Percentiles rank a stretch among this genome's conserved stretches.
phyloP scores from a whole-genome alignment of 768 basidiomycete species.

The Lactifluus subvellereus region DNA sequence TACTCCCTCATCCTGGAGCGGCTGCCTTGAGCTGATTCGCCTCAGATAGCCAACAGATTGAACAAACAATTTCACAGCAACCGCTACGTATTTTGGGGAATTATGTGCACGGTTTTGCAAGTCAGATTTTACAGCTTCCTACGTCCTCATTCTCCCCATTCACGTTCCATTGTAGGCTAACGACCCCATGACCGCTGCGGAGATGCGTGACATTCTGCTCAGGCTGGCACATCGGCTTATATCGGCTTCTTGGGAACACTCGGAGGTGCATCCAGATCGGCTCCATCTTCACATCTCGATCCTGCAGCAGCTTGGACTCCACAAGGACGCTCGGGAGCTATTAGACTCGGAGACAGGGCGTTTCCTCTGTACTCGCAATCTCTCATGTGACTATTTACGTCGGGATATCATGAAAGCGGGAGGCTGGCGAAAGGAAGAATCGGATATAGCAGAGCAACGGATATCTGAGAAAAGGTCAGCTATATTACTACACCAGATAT shows the following conservation, averaged over 20 bases:
- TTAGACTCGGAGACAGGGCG: slow-evolving; percentile 65
- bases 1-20: not conserved
- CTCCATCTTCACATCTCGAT: slow-evolving; percentile 72
- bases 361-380: slow-evolving; percentile 59
- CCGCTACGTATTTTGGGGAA: slow-evolving; percentile 77
- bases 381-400: slow-evolving; percentile 70
- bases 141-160: not conserved
- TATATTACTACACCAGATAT: not conserved
- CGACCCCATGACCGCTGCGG: slow-evolving; percentile 53
- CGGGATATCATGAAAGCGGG: slow-evolving; percentile 61
- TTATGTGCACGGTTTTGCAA: slow-evolving; percentile 76
- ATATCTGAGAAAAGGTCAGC: slow-evolving; percentile 58
- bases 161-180: slow-evolving; percentile 48
- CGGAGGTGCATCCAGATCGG: slow-evolving; percentile 63
- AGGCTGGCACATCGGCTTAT: slow-evolving; percentile 75
- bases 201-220: slow-evolving; percentile 62
- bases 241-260: slow-evolving; percentile 54
- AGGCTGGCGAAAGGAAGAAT: slow-evolving; percentile 56
- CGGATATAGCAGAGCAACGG: slow-evolving; percentile 49
- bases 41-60: slow-evolving; percentile 72
- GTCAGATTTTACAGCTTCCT: slow-evolving; percentile 32
- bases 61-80: slow-evolving; percentile 81
- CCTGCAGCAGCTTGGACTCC: slow-evolving; percentile 59
- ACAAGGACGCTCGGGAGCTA: slow-evolving; percentile 64
- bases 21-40: slow-evolving; percentile 3